A percentile compares a stretch with the other conserved stretches of the same genome.
These are phyloP conservation scores for Leptoxyphium fumago DNA, from an alignment of 2,329 filamentous ascomycete species.

Conservation along the genomic window DNA sequence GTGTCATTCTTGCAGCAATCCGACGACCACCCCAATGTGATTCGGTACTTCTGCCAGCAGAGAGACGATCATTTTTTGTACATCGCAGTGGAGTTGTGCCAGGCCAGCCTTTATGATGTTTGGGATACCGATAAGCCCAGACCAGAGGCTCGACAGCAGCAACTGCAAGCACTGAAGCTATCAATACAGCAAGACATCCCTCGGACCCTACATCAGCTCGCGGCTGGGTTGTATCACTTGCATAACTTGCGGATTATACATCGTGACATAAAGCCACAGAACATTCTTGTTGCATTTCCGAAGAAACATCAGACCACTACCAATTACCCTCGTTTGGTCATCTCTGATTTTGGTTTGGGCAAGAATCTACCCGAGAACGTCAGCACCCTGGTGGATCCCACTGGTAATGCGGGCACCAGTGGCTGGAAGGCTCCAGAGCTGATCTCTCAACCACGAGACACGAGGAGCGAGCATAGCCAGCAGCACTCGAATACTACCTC, in stretches of 20 bases:
- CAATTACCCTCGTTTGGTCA: conserved; percentile 61
- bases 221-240: conserved; percentile 73
- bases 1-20: conserved; percentile 81
- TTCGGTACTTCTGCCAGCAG: conserved; percentile 89
- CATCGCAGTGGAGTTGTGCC: conserved; percentile 87
- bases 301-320: conserved; percentile 49
- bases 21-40: conserved; percentile 91
- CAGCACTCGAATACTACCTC: conserved; percentile 21
- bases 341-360: conserved; percentile 94
- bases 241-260: conserved; percentile 91
- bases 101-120: conserved; percentile 83
- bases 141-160: conserved; percentile 23
- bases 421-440: conserved; percentile 96
- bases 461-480: conserved; percentile 28
- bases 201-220: conserved; percentile 73
- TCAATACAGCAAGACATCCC: conserved; percentile 64
- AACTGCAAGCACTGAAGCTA: conserved; percentile 45
- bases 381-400: conserved; percentile 88
- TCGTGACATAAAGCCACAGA: conserved; percentile 92
- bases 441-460: conserved; percentile 44
- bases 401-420: conserved; percentile 82
- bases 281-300: conserved; percentile 68
- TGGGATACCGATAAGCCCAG: conserved; percentile 73
- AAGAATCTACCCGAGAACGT: conserved; percentile 93
- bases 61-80: conserved; percentile 83